Percentiles rank a stretch among this genome's conserved stretches.
Conservation (phyloP, 345 rosid genomes). For the Eucalyptus cladocalyx region DNA sequence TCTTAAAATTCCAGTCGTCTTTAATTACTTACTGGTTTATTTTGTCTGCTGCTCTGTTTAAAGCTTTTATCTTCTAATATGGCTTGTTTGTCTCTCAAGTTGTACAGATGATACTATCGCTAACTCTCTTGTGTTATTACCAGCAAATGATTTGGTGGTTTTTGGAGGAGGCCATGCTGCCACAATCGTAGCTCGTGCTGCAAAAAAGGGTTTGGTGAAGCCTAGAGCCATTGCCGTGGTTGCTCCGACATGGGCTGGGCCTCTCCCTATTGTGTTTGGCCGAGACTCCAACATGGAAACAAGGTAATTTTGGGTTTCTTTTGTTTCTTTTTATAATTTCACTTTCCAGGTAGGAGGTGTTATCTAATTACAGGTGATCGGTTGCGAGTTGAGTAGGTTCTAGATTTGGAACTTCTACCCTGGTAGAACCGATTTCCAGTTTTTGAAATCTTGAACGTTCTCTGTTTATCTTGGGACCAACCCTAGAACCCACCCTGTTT, state of each 20-base stretch:
- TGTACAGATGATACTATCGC: neutral
- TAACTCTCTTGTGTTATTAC: neutral
- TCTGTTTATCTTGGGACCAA: neutral
- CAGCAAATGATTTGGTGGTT: constrained; percentile 50
- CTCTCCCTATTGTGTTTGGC: constrained; percentile 86
- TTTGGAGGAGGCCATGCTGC: constrained; percentile 95
- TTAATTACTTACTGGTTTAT: neutral
- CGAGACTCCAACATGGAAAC: constrained; percentile 80
- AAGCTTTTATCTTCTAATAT: neutral
- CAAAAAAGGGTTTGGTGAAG: constrained; percentile 61
- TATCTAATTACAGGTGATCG: neutral
- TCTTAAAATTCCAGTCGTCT: neutral
- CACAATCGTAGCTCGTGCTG: constrained; percentile 56
- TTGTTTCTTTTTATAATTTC: neutral
- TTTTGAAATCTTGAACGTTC: neutral
- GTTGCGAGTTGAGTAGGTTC: neutral
- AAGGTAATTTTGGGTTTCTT: constrained; percentile 29
- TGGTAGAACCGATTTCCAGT: neutral
- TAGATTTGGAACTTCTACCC: neutral
- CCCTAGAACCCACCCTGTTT: neutral
- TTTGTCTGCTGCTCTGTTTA: neutral
- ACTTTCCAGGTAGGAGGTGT: neutral
- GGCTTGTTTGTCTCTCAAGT: neutral
- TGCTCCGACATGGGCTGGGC: constrained; percentile 96
- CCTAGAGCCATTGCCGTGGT: constrained; percentile 79